Evolutionary conservation across 192 early-diverging fungal genomes (phyloP).

Genomic region (Podila epigama): DNA sequence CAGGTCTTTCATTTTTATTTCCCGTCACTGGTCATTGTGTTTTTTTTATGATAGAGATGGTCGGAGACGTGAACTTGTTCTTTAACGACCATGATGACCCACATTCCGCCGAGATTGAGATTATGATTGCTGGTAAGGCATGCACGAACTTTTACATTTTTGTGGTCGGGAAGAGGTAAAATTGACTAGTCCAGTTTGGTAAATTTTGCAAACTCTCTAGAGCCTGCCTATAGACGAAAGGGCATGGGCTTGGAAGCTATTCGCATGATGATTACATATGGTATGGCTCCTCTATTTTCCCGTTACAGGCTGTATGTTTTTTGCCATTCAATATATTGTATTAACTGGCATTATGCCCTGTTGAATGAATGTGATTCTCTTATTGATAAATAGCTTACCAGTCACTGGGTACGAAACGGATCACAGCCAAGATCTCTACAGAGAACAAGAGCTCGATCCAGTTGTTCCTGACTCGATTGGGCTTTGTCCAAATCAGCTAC

Average conservation of each 20-base stretch:
- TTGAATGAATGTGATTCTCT: neutral
- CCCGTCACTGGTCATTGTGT: neutral
- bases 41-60: conserved; percentile 67
- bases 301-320: neutral
- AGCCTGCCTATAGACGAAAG: conserved; percentile 51
- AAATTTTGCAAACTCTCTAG: neutral
- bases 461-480: conserved; percentile 66
- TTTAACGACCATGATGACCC: conserved; percentile 83
- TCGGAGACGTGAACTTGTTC: conserved; percentile 96
- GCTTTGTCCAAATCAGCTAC: conserved; percentile 57
- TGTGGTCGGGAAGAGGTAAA: neutral
- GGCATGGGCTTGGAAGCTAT: conserved; percentile 64
- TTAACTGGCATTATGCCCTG: neutral
- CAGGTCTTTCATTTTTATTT: conserved; percentile 45
- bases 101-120: conserved; percentile 84
- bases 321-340: neutral
- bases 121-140: conserved; percentile 93
- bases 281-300: conserved; percentile 20
- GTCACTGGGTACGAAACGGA: conserved; percentile 57
- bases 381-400: conserved; percentile 29
- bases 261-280: conserved; percentile 72
- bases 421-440: conserved; percentile 71
- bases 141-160: neutral
- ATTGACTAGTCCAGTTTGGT: neutral
- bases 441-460: conserved; percentile 66